Evolutionary conservation across 108 stramenopile genomes (phyloP).

Genomic region (Mayamaea pseudoterrestris): DNA sequence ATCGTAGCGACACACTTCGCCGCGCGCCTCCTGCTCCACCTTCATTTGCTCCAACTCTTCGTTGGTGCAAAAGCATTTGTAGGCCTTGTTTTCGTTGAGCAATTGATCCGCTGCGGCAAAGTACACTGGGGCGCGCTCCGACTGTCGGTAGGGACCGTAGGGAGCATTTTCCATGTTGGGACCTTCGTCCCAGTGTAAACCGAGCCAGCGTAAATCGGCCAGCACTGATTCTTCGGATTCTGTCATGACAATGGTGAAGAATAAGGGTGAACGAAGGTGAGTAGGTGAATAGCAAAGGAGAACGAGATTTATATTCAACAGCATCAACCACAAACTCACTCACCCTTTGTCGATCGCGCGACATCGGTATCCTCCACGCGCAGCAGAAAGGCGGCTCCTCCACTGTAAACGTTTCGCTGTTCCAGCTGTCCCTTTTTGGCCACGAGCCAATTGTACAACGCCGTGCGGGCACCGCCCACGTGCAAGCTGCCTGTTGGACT

Average conservation of each 20-base stretch:
- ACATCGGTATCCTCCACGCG: constrained; percentile 90
- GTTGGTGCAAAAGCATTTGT: constrained; percentile 91
- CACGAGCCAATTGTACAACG: constrained; percentile 92
- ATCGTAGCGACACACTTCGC: constrained; percentile 84
- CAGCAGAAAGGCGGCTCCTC: constrained; percentile 62
- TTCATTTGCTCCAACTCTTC: constrained; percentile 91
- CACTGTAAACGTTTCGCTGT: constrained; percentile 15
- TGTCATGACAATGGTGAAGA: constrained; percentile 1
- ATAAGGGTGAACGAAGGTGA: background rate
- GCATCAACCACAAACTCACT: constrained; percentile 3
- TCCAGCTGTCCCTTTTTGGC: constrained; percentile 83
- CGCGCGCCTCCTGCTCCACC: constrained; percentile 64
- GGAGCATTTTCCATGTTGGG: constrained; percentile 46
- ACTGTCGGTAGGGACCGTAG: constrained; percentile 78
- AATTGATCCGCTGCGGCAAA: constrained; percentile 44
- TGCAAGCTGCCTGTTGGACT: constrained; percentile 91
- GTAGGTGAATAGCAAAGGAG: background rate
- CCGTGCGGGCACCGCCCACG: constrained; percentile 94
- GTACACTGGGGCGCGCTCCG: constrained; percentile 72
- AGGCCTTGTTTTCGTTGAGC: constrained; percentile 69
- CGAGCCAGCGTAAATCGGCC: constrained; percentile 87
- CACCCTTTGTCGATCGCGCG: constrained; percentile 72
- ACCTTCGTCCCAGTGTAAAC: constrained; percentile 92
- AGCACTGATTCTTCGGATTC: constrained; percentile 89
- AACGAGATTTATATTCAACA: background rate